Conservation (phyloP, 2,329 filamentous ascomycete species). For the Aotearoamyces nothofagi region DNA sequence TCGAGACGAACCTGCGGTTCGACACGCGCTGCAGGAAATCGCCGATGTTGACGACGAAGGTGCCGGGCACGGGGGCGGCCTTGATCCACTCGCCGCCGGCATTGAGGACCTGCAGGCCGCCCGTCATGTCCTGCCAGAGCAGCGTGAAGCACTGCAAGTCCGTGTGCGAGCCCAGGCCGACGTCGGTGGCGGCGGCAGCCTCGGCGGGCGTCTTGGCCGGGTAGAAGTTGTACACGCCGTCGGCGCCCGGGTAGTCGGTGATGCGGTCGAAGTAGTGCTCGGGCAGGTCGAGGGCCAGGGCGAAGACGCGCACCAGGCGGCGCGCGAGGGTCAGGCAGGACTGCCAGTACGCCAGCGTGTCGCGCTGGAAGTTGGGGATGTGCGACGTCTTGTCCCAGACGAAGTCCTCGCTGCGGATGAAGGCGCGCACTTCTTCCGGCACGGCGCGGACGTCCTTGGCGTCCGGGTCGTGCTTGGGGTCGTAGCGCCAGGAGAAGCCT, state of each 20-base stretch:
- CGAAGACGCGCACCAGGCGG: conserved; percentile 2
- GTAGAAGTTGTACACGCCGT: too few relatives aligned
- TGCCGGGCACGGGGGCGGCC: conserved; percentile 24
- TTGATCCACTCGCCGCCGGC: conserved; percentile 24
- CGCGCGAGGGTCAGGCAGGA: conserved; percentile 20
- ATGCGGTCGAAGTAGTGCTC: conserved; percentile 6
- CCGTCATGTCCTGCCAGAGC: conserved; percentile 29
- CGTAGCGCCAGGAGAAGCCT: too few relatives aligned
- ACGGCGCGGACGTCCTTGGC: too few relatives aligned
- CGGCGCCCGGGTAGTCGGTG: too few relatives aligned
- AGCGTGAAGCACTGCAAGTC: conserved; percentile 32
- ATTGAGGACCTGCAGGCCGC: conserved; percentile 30
- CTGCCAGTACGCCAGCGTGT: too few relatives aligned
- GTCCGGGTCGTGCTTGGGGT: too few relatives aligned
- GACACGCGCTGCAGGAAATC: conserved; percentile 26
- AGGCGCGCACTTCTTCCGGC: too few relatives aligned
- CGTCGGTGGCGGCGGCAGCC: too few relatives aligned
- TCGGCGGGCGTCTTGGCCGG: too few relatives aligned
- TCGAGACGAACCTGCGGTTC: conserved; percentile 26
- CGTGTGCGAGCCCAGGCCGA: conserved; percentile 23
- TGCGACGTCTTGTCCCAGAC: too few relatives aligned
- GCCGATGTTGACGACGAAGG: conserved; percentile 28
- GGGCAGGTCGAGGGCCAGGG: conserved; percentile 1
- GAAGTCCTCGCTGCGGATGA: too few relatives aligned
- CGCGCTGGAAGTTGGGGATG: too few relatives aligned